Conservation (phyloP, 306 rosid genomes). For the Acacia confusa region DNA sequence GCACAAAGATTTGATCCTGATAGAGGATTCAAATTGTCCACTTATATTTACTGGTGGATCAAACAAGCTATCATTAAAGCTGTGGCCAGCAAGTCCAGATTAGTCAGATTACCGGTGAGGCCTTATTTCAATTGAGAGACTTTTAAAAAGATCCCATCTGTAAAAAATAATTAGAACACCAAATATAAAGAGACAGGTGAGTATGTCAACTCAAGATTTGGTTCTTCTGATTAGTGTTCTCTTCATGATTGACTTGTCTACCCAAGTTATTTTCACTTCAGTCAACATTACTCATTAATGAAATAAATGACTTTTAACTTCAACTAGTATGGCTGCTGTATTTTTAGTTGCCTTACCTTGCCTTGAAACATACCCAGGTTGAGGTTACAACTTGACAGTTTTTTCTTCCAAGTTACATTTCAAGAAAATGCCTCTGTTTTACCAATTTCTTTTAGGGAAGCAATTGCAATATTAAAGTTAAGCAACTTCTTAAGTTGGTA, state of each 20-base stretch:
- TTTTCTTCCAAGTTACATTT: neutral
- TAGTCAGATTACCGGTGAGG: slow-evolving; percentile 80
- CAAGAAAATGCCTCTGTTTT: neutral
- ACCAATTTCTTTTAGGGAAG: neutral
- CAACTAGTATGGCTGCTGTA: neutral
- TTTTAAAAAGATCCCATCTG: neutral
- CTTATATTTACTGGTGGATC: slow-evolving; percentile 93
- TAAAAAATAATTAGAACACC: neutral
- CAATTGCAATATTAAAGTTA: neutral
- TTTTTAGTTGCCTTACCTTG: neutral
- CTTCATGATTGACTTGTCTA: neutral
- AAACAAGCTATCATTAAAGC: slow-evolving; percentile 78
- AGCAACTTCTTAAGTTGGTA: slow-evolving; percentile 34
- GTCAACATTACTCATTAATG: neutral
- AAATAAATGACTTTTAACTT: neutral
- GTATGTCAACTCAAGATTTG: neutral
- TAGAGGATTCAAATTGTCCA: slow-evolving; percentile 70
- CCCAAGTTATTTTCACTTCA: neutral
- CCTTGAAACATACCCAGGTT: neutral
- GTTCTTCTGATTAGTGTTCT: neutral
- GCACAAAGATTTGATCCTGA: slow-evolving; percentile 73
- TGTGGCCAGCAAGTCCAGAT: slow-evolving; percentile 65
- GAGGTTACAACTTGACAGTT: neutral
- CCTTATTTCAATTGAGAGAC: slow-evolving; percentile 8
- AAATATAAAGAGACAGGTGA: neutral